Evolutionary conservation across 179 eudicot species (phyloP), one percentile per base, ranked within the genome.

Genomic region (Actinidia polygama): DNA sequence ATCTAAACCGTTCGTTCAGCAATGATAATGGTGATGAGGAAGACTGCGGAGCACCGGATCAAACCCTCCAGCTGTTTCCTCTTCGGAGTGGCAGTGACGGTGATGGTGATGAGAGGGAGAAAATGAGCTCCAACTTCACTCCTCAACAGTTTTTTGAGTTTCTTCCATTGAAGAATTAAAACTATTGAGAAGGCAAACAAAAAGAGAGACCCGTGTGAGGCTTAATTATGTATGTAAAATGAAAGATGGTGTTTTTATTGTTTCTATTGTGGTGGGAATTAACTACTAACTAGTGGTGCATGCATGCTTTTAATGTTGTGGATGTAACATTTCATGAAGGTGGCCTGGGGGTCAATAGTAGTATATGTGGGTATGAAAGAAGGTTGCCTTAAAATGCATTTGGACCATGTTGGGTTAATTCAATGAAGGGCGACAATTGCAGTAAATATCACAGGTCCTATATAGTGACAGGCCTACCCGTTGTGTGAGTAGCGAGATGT

Each of bases 141-240:
- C 74, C 84, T n/a, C 72, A 81, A 82, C 81, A 89, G 55, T 89
- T 87, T 69, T 86, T 89, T 62, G 89, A 89, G 82, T 89, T 89
- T 57, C 87, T 89, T n/a, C 91, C 91, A 6, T 51, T 89, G 19
- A 89, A 89, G 84, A 87, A 87, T 30, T 87, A 21, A 30, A 30
- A 30, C 36, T 30, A 30, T 30, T 30, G 36, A 30, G 36, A 30
- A 30, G 36, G 36, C 36, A 30, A 30, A 30, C 1, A 30, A 30
- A 30, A 30, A 30, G 36, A 30, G 36, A 30, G 36, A 30, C 36
- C 36, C 36, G 2, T 30, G 36, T 30, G 36, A 30, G 36, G 36
- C 36, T 30, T 30, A 30, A 30, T 30, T 30, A 30, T 30, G 26
- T 46, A 64, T 44, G 74, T 77, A 51, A 70, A 55, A 66, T 50